These are phyloP conservation scores for Coemansia sp. DNA, from an alignment of 192 early-diverging fungal species.

Conservation along the genomic window DNA sequence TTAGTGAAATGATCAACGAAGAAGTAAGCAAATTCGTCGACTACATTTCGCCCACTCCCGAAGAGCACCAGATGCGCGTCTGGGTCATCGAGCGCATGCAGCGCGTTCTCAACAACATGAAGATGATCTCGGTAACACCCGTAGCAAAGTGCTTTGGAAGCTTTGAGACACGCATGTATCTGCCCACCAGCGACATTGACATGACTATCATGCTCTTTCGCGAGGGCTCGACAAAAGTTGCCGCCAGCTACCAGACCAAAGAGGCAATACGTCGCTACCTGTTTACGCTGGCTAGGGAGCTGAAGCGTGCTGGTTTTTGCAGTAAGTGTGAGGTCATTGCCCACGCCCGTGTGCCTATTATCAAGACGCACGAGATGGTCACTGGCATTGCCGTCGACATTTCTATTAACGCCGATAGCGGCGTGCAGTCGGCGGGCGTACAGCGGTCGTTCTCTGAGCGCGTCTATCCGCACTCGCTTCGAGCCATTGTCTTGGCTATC, in stretches of 20 bases:
- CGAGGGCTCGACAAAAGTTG: slow-evolving; percentile 10
- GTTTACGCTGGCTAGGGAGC: slow-evolving; percentile 47
- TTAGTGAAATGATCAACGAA: slow-evolving; percentile 55
- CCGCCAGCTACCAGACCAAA: slow-evolving; percentile 22
- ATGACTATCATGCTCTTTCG: slow-evolving; percentile 50
- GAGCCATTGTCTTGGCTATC: slow-evolving; percentile 74
- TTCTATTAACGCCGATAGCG: slow-evolving; percentile 74
- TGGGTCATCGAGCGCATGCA: slow-evolving; percentile 71
- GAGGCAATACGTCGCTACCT: slow-evolving; percentile 37
- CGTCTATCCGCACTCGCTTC: slow-evolving; percentile 60
- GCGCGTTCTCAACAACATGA: slow-evolving; percentile 45
- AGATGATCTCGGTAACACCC: slow-evolving; percentile 18
- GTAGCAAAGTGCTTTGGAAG: slow-evolving; percentile 77
- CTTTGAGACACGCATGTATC: slow-evolving; percentile 83
- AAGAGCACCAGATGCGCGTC: slow-evolving; percentile 77
- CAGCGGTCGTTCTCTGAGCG: slow-evolving; percentile 62
- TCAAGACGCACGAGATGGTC: slow-evolving; percentile 82
- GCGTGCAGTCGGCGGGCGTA: slow-evolving; percentile 62
- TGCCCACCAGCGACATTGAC: slow-evolving; percentile 84
- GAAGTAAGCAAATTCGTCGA: slow-evolving; percentile 79
- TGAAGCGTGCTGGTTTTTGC: slow-evolving; percentile 56
- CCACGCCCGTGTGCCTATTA: slow-evolving; percentile 84
- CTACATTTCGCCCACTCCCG: slow-evolving; percentile 80
- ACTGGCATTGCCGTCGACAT: slow-evolving; percentile 83
- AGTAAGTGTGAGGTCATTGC: slow-evolving; percentile 61